Base-by-base conservation (phyloP, 177 flowering plant genomes). In the Tripterygium wilfordii region DNA sequence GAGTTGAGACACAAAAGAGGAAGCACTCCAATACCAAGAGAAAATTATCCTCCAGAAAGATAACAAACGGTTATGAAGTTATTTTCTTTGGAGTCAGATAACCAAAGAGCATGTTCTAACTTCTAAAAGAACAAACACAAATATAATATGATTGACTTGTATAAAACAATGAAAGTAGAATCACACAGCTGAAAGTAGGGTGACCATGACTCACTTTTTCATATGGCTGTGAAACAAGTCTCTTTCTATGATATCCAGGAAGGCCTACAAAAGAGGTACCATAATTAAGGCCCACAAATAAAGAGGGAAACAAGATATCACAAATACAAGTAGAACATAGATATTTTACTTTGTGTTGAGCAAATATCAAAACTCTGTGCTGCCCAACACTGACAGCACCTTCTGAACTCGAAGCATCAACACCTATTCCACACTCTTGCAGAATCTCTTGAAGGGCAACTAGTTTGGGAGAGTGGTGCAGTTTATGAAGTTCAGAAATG, bases 391-490 rank as follows among this genome's bases (percentile, higher is more conserved):
- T 63, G 39, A 69, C 28, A 37, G 70, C 43, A 51, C 69, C 68
- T 43, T 87, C 99, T 41, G 90, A 78, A 70, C 64, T 65, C 33
- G 88, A 71, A 26, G 74, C 62, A 62, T 87, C 99, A 31, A 76
- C 62, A 13, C 99, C 99, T 43, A 94, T 85, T 37, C 99, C 99
- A 76, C 99, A 94, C 70, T 94, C 99, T 67, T 90, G 96, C 49
- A 94, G 71, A 57, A 94, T 90, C 77, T 94, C 97, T 58, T 81
- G 77, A 49, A 94, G 88, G 48, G 99, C 97, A 55, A 94, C 82
- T 56, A 94, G 68, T 61, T 94, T 94, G 10, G 99, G 99, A 65
- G 97, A 90, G 57, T 94, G 95, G 20, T 77, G 82, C 8, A 81
- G 60, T 35, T 80, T 82, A 73, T 79, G 97, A 64, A 94, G 92